phyloP scores from a whole-genome alignment of 2,329 filamentous ascomycete species.

The Sarocladium brachiariae region DNA sequence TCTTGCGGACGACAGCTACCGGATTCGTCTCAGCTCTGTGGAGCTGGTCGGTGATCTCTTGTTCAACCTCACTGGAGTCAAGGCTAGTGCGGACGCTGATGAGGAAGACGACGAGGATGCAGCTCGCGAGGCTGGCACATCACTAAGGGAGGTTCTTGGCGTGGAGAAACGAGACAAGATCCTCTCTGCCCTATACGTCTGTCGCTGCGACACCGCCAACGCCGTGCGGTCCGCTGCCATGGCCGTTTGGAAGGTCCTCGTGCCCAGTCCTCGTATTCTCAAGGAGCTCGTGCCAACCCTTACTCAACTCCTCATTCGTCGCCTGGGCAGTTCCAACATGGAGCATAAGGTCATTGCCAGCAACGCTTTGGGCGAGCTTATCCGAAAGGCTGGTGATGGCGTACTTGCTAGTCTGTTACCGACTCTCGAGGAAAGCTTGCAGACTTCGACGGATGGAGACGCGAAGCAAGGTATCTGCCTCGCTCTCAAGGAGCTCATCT shows the following conservation, averaged over 20 bases:
- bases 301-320: slow-evolving; percentile 88
- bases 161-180: slow-evolving; percentile 97
- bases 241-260: slow-evolving; percentile 92
- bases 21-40: slow-evolving; percentile 95
- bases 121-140: slow-evolving; percentile 80
- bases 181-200: slow-evolving; percentile 93
- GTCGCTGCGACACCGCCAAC: slow-evolving; percentile 91
- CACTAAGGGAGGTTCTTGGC: slow-evolving; percentile 88
- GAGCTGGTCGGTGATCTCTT: slow-evolving; percentile 93
- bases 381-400: slow-evolving; percentile 91
- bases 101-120: slow-evolving; percentile 72
- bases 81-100: slow-evolving; percentile 65
- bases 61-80: slow-evolving; percentile 96
- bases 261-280: slow-evolving; percentile 83
- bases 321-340: slow-evolving; percentile 91
- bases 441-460: slow-evolving; percentile 82
- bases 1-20: slow-evolving; percentile 93
- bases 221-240: slow-evolving; percentile 86
- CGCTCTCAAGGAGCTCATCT: slow-evolving; percentile 86
- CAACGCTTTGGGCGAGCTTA: slow-evolving; percentile 92
- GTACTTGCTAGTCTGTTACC: slow-evolving; percentile 83
- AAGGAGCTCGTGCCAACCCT: slow-evolving; percentile 94
- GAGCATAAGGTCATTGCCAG: slow-evolving; percentile 98
- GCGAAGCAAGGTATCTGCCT: slow-evolving; percentile 97
- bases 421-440: slow-evolving; percentile 84